These are phyloP conservation scores for Ricinus communis DNA, from an alignment of 345 rosid genomes.

Conservation along the genomic window DNA sequence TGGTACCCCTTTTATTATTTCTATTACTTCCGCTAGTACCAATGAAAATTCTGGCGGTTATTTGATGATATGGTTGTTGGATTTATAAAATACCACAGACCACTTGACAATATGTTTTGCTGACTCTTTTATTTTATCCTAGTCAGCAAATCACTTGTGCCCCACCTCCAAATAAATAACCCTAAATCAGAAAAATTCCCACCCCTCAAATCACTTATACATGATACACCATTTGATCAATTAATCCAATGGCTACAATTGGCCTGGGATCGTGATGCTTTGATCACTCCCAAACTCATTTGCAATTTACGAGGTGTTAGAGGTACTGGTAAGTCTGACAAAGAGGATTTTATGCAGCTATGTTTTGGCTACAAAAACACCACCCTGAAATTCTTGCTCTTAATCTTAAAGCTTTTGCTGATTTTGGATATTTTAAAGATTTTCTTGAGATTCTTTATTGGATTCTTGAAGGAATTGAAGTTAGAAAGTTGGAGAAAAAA, in stretches of 20 bases:
- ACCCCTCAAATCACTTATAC: no score
- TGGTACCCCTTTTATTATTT: no score
- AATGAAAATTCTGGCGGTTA: no score
- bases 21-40: no score
- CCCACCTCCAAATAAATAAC: no score
- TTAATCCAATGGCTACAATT: not conserved
- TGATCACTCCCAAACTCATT: conserved; percentile 19
- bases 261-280: conserved; percentile 16
- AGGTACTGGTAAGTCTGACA: conserved; percentile 26
- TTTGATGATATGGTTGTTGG: no score
- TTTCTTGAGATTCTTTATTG: conserved; percentile 8
- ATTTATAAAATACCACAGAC: no score
- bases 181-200: no score
- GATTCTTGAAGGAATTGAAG: conserved; percentile 9
- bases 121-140: no score
- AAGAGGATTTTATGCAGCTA: conserved; percentile 20
- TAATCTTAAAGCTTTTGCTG: conserved; percentile 2
- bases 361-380: conserved; percentile 9
- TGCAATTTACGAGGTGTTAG: conserved; percentile 23
- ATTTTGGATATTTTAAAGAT: conserved; percentile 23
- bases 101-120: no score
- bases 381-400: conserved; percentile 25
- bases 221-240: conserved; percentile 2
- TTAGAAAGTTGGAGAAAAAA: not conserved
- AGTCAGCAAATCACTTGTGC: no score